Conservation (phyloP, 805 yeast genomes). For the Teunomyces tritomae region DNA sequence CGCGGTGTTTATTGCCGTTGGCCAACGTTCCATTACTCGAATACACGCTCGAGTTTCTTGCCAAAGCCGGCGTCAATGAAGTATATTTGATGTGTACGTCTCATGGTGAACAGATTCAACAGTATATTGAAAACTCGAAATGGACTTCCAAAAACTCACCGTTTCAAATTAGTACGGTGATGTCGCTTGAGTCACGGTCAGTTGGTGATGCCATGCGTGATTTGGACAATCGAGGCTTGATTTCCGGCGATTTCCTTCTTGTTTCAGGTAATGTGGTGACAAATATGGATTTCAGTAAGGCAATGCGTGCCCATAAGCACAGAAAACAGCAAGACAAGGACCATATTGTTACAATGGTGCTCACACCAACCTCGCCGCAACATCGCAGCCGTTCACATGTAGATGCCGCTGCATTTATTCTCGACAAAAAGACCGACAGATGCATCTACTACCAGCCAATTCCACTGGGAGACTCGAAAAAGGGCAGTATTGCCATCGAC, state of each 20-base stretch:
- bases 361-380: constrained; percentile 77
- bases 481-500: constrained; percentile 57
- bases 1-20: constrained; percentile 87
- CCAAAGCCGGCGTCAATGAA: constrained; percentile 85
- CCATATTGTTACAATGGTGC: constrained; percentile 91
- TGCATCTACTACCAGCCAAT: constrained; percentile 84
- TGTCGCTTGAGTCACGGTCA: constrained; percentile 82
- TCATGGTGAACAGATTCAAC: constrained; percentile 85
- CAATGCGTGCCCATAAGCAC: constrained; percentile 68
- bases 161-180: constrained; percentile 72
- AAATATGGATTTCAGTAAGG: constrained; percentile 75
- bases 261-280: constrained; percentile 96
- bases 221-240: constrained; percentile 83
- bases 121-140: constrained; percentile 70
- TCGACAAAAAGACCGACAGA: constrained; percentile 70
- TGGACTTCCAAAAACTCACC: constrained; percentile 75
- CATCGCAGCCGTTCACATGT: constrained; percentile 81
- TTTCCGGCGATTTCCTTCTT: constrained; percentile 84
- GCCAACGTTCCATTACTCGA: constrained; percentile 94
- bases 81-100: constrained; percentile 87
- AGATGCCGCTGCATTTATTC: constrained; percentile 81
- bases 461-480: constrained; percentile 47
- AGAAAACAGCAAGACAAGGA: constrained; percentile 78
- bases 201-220: constrained; percentile 98
- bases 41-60: constrained; percentile 90